phyloP scores from a whole-genome alignment of 257 asterid species.

The Solanum acaule region DNA sequence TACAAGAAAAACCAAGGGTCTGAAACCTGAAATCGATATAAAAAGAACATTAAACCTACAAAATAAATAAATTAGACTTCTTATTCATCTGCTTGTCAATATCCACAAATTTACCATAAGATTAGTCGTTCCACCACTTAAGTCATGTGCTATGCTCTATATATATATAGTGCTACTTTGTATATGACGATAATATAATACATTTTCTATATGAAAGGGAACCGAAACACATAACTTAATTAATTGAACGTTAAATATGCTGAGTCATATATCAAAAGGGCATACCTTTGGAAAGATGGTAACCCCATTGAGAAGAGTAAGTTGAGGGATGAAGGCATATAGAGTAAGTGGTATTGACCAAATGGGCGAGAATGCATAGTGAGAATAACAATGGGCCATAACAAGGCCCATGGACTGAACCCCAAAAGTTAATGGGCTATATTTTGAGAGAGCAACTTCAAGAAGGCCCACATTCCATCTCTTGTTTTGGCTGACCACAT shows the following conservation, averaged over 20 bases:
- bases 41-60: background rate
- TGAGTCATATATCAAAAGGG: background rate
- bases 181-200: background rate
- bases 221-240: background rate
- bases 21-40: slow-evolving; percentile 24
- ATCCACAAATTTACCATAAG: background rate
- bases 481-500: slow-evolving; percentile 46
- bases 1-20: slow-evolving; percentile 50
- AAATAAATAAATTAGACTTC: background rate
- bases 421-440: slow-evolving; percentile 48
- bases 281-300: slow-evolving; percentile 67
- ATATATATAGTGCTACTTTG: background rate
- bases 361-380: slow-evolving; percentile 62
- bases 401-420: slow-evolving; percentile 31
- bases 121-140: background rate
- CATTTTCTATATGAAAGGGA: background rate
- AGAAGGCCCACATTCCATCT: slow-evolving; percentile 73
- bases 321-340: slow-evolving; percentile 58
- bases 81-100: background rate
- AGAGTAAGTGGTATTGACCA: slow-evolving; percentile 51
- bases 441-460: slow-evolving; percentile 54
- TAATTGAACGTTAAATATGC: background rate
- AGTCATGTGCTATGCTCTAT: background rate
- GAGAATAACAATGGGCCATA: slow-evolving; percentile 39
- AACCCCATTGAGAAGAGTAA: slow-evolving; percentile 32